Evolutionary conservation across 768 basidiomycete species (phyloP), one percentile per base, ranked within the genome.

Genomic region (Trametes cingulata): DNA sequence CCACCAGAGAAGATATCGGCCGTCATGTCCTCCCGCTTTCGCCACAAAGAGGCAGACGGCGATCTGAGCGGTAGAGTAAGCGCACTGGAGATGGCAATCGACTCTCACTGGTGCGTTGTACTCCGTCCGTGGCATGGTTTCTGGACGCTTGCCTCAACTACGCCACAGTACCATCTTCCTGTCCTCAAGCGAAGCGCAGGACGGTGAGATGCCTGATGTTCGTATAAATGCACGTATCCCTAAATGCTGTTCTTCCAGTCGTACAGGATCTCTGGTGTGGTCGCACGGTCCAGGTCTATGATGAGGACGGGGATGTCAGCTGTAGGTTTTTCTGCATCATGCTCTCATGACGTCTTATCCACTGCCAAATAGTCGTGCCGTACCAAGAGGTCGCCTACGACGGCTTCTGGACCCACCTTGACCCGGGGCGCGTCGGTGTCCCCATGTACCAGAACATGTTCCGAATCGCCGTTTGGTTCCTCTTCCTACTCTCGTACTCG

Each of bases 381-480:
- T 93, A 90, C 68, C 74, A 78, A 25, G 83, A 87, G 42, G 72
- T 74, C 24, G 82, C 81, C 12, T 75, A 77, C 40, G 70, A 74
- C 45, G 77, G 78, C 0, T 85, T 93, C 66, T 88, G 85, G 84
- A 80, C 78, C 40, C 91, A 89, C 68, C 67, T 95, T 17, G 82
- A 95, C 66, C 85, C 92, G 4, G 78, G 87, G 3, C 84, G 94
- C 33, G 75, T 97, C 46, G 85, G 85, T 35, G 92, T 96, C 22
- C 95, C 95, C 52, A 88, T 91, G 53, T 95, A 95, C 71, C 95
- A 95, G 71, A 95, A 93, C 65, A 78, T 86, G 51, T 87, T 95
- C 69, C 85, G 91, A 45, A 85, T 93, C 52, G 54, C 80, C 6
- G 78, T 93, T 35, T 94, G 90, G 91, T 68, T 92, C 22, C 78